Conservation (phyloP, 2,329 filamentous ascomycete genomes). For the Esteya vermicola region DNA sequence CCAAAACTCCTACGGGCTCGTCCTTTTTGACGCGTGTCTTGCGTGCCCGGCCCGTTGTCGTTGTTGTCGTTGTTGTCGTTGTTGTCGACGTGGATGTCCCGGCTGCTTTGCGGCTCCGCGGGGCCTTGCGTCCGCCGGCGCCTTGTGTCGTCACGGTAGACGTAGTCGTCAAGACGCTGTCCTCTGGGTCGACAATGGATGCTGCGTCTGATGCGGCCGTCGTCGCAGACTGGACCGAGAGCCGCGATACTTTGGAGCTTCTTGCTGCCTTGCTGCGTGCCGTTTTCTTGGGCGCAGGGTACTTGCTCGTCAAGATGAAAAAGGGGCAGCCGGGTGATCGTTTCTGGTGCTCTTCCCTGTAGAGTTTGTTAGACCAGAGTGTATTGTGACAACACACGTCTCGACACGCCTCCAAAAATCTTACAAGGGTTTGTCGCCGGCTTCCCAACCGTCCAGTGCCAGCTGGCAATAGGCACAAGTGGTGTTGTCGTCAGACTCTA, state of each 20-base stretch:
- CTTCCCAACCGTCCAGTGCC: slow-evolving; percentile 88
- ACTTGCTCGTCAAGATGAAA: slow-evolving; percentile 53
- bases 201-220: slow-evolving; percentile 34
- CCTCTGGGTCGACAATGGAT: slow-evolving; percentile 36
- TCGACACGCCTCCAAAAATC: too few species aligned
- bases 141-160: slow-evolving; percentile 47
- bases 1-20: slow-evolving; percentile 32
- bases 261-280: slow-evolving; percentile 37
- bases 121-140: slow-evolving; percentile 33
- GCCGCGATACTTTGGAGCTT: slow-evolving; percentile 55
- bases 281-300: slow-evolving; percentile 41
- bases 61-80: too few species aligned
- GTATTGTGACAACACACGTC: too few species aligned
- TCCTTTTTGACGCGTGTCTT: slow-evolving; percentile 38
- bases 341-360: slow-evolving; percentile 70
- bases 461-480: slow-evolving; percentile 85
- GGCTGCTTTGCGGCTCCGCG: slow-evolving; percentile 40
- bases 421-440: slow-evolving; percentile 74
- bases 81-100: too few species aligned
- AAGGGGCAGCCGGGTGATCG: slow-evolving; percentile 71
- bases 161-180: slow-evolving; percentile 43
- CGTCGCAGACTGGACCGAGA: slow-evolving; percentile 43
- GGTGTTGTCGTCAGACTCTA: slow-evolving; percentile 75
- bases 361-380: neutral
- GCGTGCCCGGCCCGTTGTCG: slow-evolving; percentile 22